Evolutionary conservation across 768 basidiomycete species (phyloP).

Genomic region (Lactarius evosmus): DNA sequence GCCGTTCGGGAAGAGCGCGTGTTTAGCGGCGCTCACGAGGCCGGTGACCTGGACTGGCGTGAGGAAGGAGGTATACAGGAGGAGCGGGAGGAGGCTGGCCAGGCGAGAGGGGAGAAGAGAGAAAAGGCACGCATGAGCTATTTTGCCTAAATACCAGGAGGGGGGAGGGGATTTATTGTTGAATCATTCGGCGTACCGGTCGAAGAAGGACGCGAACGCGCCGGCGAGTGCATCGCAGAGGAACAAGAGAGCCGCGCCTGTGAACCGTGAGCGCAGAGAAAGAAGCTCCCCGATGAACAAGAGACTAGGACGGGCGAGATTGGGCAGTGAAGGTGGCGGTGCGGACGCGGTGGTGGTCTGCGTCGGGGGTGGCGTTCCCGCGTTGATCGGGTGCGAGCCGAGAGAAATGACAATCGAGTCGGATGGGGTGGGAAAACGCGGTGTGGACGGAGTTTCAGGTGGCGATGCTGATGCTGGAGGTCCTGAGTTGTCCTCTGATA

Average conservation of each 20-base stretch:
- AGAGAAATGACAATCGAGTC: constrained; percentile 9
- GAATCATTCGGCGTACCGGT: constrained; percentile 43
- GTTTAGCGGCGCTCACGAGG: constrained; percentile 55
- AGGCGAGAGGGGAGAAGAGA: not conserved
- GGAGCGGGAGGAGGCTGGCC: constrained; percentile 63
- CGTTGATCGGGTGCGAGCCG: not conserved
- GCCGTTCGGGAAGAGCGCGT: constrained; percentile 83
- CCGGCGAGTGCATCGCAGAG: constrained; percentile 45
- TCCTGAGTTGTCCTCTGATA: not conserved
- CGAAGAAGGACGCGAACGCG: constrained; percentile 53
- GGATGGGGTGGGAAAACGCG: constrained; percentile 14
- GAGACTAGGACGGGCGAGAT: constrained; percentile 45
- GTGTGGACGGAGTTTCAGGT: constrained; percentile 2
- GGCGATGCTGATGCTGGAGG: not conserved
- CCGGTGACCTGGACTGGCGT: constrained; percentile 52
- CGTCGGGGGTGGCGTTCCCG: not conserved
- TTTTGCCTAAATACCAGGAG: not conserved
- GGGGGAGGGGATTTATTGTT: not conserved
- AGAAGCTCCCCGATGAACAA: constrained; percentile 50
- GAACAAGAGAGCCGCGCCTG: constrained; percentile 46
- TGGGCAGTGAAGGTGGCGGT: constrained; percentile 10
- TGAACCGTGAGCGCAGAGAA: constrained; percentile 45
- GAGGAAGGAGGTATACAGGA: constrained; percentile 55
- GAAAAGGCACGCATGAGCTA: too few species aligned
- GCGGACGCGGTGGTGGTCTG: not conserved